phyloP scores from a whole-genome alignment of 495 filamentous ascomycete species.

The Neurospora pannonica region DNA sequence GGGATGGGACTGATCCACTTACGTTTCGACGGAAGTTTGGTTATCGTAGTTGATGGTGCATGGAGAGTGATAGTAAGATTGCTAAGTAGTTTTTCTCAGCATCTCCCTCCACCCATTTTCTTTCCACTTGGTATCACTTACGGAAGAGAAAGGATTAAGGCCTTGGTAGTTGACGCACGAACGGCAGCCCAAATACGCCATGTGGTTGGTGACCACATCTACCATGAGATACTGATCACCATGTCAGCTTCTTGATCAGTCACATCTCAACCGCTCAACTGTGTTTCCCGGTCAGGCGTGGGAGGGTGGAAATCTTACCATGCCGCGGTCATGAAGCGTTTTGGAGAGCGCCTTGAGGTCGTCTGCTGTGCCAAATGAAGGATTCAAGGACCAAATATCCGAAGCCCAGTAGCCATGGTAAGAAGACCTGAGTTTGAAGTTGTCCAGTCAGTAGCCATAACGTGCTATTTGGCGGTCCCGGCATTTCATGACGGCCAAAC shows the following conservation, averaged over 20 bases:
- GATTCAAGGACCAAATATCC: conserved; percentile 55
- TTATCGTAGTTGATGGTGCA: conserved; percentile 62
- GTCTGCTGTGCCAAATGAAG: conserved; percentile 54
- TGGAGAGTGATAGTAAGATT: conserved; percentile 54
- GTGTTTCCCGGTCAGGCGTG: not conserved
- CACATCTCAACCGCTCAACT: not conserved
- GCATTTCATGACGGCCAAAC: not conserved
- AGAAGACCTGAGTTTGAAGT: conserved; percentile 20
- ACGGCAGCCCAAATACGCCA: conserved; percentile 52
- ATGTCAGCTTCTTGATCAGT: not conserved
- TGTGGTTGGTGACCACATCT: conserved; percentile 71
- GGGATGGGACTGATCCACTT: conserved; percentile 18
- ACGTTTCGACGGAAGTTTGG: conserved; percentile 31
- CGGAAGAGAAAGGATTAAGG: conserved; percentile 56
- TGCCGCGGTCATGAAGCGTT: conserved; percentile 52
- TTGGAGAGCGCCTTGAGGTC: conserved; percentile 53
- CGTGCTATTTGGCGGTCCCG: not conserved
- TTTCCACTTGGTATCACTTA: conserved; percentile 5
- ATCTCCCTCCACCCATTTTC: not conserved
- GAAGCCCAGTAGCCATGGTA: conserved; percentile 77
- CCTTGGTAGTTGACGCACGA: conserved; percentile 48
- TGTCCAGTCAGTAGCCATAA: not conserved
- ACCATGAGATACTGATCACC: conserved; percentile 57
- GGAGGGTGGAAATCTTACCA: conserved; percentile 27
- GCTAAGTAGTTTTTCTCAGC: not conserved